Evolutionary conservation across 2,329 filamentous ascomycete species (phyloP).

Genomic region (Arachnomyces sp.): DNA sequence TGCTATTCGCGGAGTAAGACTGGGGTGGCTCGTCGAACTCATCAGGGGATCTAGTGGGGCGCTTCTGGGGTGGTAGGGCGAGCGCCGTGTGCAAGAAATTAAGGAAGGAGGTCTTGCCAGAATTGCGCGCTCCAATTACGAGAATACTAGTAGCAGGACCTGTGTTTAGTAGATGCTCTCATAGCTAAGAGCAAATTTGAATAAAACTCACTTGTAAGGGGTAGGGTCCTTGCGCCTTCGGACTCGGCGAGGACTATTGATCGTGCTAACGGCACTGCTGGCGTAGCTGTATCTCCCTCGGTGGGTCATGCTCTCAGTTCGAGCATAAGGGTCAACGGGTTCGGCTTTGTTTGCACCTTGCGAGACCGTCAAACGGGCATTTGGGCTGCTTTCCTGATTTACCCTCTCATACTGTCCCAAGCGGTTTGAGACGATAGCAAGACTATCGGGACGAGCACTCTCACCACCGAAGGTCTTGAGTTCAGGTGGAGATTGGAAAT

Average conservation of each 20-base stretch:
- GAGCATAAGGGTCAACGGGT: slow-evolving; percentile 66
- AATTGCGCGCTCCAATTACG: slow-evolving; percentile 75
- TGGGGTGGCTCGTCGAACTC: slow-evolving; percentile 46
- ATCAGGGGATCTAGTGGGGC: slow-evolving; percentile 48
- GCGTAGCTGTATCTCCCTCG: slow-evolving; percentile 95
- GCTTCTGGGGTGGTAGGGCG: slow-evolving; percentile 72
- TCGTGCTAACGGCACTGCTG: slow-evolving; percentile 78
- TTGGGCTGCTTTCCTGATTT: slow-evolving; percentile 14
- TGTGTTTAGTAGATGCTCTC: background rate
- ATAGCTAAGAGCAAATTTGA: background rate
- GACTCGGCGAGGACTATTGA: slow-evolving; percentile 87
- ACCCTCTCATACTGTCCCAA: slow-evolving; percentile 28
- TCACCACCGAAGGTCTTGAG: slow-evolving; percentile 56
- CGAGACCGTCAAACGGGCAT: slow-evolving; percentile 18
- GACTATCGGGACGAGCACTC: slow-evolving; percentile 51
- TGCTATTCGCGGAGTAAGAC: slow-evolving; percentile 49
- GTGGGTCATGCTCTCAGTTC: slow-evolving; percentile 91
- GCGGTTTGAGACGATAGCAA: slow-evolving; percentile 50
- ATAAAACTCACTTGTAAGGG: slow-evolving; percentile 79
- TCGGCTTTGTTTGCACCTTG: slow-evolving; percentile 38
- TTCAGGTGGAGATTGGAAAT: slow-evolving; percentile 38
- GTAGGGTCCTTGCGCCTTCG: slow-evolving; percentile 94
- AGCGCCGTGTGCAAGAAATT: slow-evolving; percentile 87
- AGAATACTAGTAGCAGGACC: slow-evolving; percentile 56
- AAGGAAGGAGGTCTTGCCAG: slow-evolving; percentile 94